A percentile compares a stretch with the other conserved stretches of the same genome.
Evolutionary conservation across 75 land plant species (phyloP).

Genomic region (Selaginella tamariscina): DNA sequence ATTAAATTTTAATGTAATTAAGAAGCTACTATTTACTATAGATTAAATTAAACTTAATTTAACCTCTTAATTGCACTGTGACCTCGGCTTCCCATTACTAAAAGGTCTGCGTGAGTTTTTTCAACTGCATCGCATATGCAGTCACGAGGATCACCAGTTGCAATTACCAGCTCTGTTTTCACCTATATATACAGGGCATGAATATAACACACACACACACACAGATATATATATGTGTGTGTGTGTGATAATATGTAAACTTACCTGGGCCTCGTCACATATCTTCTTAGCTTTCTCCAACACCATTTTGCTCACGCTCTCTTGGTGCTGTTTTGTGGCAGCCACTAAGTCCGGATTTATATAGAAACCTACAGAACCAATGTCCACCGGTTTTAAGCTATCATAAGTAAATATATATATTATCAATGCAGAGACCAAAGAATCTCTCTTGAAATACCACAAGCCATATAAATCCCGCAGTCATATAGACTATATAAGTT

Average conservation of each 20-base stretch:
- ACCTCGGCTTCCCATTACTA: constrained; percentile 12
- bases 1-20: neutral
- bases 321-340: constrained; percentile 5
- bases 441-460: no score
- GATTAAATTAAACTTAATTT: neutral
- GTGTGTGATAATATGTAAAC: no score
- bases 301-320: neutral
- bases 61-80: neutral
- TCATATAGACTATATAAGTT: no score
- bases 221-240: no score
- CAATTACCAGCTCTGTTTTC: neutral
- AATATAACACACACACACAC: neutral
- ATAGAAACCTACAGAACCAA: neutral
- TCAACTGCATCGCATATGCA: constrained; percentile 7
- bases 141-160: constrained; percentile 4
- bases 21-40: neutral
- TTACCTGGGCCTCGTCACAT: neutral
- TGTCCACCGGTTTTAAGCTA: neutral
- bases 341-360: constrained; percentile 6
- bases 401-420: no score
- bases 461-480: no score
- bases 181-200: neutral
- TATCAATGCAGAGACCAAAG: no score
- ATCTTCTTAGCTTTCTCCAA: neutral
- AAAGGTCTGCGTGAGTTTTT: neutral